Conservation (phyloP, 352 stramenopile species). For the Halophytophthora batemanensis region DNA sequence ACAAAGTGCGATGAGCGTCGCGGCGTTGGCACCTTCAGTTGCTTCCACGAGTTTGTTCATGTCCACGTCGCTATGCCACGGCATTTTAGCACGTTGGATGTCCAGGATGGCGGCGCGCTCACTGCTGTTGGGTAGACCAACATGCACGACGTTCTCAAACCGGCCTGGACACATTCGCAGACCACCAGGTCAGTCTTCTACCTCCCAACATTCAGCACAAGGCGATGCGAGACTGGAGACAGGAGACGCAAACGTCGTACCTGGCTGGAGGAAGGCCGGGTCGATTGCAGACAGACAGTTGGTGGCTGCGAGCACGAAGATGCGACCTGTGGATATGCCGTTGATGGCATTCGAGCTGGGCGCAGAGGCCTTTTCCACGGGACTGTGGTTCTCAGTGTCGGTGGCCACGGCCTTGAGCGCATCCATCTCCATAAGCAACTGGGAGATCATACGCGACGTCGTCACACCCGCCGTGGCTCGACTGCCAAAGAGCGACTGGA, state of each 20-base stretch:
- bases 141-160: slow-evolving; percentile 83
- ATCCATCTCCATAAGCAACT: slow-evolving; percentile 83
- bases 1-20: slow-evolving; percentile 71
- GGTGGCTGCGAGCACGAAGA: slow-evolving; percentile 82
- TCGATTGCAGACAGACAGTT: slow-evolving; percentile 78
- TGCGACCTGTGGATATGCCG: slow-evolving; percentile 29
- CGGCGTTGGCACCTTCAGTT: slow-evolving; percentile 65
- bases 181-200: background rate
- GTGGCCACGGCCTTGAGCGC: slow-evolving; percentile 52
- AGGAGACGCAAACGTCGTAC: slow-evolving; percentile 17
- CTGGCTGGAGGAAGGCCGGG: slow-evolving; percentile 77
- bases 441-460: slow-evolving; percentile 82
- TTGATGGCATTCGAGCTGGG: background rate
- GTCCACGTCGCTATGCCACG: slow-evolving; percentile 56
- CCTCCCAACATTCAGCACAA: no score
- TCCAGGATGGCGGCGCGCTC: slow-evolving; percentile 67
- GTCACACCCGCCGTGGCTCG: slow-evolving; percentile 72
- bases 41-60: slow-evolving; percentile 41
- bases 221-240: background rate
- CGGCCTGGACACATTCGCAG: slow-evolving; percentile 33
- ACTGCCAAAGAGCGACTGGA: slow-evolving; percentile 83
- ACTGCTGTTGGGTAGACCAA: slow-evolving; percentile 49
- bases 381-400: slow-evolving; percentile 27
- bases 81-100: slow-evolving; percentile 67
- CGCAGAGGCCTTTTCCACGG: background rate